phyloP scores from a whole-genome alignment of 768 basidiomycete genomes.

The Trametes meyenii region DNA sequence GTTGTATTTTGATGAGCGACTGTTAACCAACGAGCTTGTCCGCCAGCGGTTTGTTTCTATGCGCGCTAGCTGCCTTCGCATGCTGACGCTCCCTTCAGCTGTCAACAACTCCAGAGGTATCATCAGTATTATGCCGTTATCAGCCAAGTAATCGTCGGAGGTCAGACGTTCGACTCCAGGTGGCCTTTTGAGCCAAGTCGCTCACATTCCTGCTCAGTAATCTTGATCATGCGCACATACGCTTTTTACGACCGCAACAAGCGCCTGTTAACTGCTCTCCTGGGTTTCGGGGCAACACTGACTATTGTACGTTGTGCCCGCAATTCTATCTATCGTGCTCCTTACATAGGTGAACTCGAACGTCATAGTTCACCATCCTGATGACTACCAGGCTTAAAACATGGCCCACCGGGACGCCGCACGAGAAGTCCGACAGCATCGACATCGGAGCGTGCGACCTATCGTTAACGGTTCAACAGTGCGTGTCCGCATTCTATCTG shows the following conservation, averaged over 20 bases:
- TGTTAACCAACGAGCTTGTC: background rate
- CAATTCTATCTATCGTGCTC: background rate
- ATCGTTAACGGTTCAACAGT: background rate
- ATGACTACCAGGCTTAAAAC: background rate
- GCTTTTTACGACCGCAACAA: slow-evolving; percentile 6
- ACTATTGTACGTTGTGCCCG: background rate
- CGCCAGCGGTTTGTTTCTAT: slow-evolving; percentile 1
- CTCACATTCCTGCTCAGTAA: background rate
- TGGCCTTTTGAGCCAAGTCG: background rate
- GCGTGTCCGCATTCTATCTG: background rate
- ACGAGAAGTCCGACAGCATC: background rate
- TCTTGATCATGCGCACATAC: slow-evolving; percentile 1
- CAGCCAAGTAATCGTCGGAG: slow-evolving; percentile 4
- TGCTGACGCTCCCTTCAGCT: background rate
- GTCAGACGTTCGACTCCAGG: background rate
- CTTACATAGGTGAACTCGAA: background rate
- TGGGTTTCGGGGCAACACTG: background rate
- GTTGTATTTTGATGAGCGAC: background rate
- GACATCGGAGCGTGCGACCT: background rate
- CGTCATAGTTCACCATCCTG: background rate
- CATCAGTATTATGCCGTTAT: slow-evolving; percentile 11
- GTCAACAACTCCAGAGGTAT: slow-evolving; percentile 5
- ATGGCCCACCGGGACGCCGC: background rate
- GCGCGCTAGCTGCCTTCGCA: background rate
- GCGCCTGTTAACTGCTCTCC: background rate